These are phyloP conservation scores for Nothopassalora personata DNA, from an alignment of 2,329 filamentous ascomycete genomes.

Conservation along the genomic window DNA sequence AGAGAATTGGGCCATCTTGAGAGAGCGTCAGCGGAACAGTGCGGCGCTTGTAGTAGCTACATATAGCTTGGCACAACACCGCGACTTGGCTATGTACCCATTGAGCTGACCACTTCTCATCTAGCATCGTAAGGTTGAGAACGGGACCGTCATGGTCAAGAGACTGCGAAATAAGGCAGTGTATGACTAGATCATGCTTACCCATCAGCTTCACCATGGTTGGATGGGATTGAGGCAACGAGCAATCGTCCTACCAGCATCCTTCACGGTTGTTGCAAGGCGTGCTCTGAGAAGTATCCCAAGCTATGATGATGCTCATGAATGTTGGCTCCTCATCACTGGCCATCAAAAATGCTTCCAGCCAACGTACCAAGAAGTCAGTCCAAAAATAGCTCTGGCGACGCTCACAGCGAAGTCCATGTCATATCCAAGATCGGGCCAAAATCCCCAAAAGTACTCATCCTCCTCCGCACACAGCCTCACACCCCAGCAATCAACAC, in stretches of 20 bases:
- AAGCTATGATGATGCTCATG: neutral
- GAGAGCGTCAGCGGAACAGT: neutral
- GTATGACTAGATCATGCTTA: neutral
- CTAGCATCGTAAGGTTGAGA: conserved; percentile 14
- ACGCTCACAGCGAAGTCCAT: neutral
- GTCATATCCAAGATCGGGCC: neutral
- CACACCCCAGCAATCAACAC: neutral
- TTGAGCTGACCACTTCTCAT: conserved; percentile 22
- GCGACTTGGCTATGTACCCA: neutral
- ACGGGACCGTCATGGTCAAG: neutral
- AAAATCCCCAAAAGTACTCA: neutral
- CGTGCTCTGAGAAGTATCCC: neutral
- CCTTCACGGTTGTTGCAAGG: neutral
- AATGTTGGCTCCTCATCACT: neutral
- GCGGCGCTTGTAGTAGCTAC: neutral
- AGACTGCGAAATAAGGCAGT: neutral
- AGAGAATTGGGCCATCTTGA: neutral
- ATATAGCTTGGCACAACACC: neutral
- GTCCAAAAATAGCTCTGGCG: neutral
- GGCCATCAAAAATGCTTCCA: neutral
- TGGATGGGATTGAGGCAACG: neutral
- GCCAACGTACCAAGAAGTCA: neutral
- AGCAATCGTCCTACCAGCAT: neutral
- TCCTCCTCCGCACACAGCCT: neutral
- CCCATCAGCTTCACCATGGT: neutral